These are phyloP conservation scores for Cryphonectria naterciae DNA, from an alignment of 2,329 filamentous ascomycete genomes.

Conservation along the genomic window DNA sequence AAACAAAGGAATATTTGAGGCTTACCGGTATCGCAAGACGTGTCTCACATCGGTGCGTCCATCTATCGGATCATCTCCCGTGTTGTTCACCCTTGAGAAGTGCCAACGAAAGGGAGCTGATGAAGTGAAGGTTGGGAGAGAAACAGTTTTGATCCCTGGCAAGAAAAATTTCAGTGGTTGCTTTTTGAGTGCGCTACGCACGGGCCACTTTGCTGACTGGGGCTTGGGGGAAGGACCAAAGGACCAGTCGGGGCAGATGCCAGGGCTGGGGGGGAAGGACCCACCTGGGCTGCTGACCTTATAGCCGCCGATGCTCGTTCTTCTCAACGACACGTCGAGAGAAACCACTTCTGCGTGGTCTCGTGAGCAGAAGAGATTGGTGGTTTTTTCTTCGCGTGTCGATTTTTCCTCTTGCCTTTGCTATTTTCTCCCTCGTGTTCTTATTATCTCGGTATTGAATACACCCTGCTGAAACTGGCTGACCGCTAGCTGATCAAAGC, in stretches of 20 bases:
- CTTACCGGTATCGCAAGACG: constrained; percentile 6
- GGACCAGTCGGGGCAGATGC: not conserved
- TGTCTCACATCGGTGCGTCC: not conserved
- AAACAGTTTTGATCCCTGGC: not conserved
- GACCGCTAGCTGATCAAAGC: not conserved
- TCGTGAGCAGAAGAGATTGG: not conserved
- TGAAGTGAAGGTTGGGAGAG: not conserved
- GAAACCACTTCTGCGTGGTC: not conserved
- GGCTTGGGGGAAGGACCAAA: not conserved
- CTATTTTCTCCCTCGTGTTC: not conserved
- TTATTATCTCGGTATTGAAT: not conserved
- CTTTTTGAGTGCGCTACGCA: constrained; percentile 22
- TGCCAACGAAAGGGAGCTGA: not conserved
- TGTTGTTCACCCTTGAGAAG: no score
- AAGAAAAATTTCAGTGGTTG: constrained; percentile 16
- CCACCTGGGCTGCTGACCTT: constrained; percentile 1
- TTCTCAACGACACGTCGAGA: not conserved
- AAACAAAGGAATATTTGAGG: not conserved
- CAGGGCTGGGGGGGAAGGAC: not conserved
- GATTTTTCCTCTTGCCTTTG: not conserved
- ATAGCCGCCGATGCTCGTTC: not conserved
- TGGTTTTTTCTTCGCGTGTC: not conserved
- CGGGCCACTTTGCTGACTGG: constrained; percentile 17
- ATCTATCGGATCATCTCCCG: not conserved
- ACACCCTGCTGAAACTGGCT: not conserved